These are phyloP conservation scores for Trichoderma sp. DNA, from an alignment of 2,329 filamentous ascomycete genomes.

Conservation along the genomic window DNA sequence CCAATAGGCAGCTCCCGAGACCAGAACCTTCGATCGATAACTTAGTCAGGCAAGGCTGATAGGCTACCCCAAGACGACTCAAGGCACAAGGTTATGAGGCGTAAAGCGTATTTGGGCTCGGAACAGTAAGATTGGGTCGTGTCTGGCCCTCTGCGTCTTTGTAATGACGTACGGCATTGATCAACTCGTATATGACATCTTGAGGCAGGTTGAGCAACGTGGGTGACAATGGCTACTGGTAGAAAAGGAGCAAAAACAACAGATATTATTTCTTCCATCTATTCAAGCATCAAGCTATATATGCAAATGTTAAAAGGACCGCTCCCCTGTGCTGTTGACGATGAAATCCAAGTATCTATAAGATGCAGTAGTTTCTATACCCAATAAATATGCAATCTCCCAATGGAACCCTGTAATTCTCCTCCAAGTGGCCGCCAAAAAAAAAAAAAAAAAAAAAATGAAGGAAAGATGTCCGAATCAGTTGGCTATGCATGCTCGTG, in stretches of 20 bases:
- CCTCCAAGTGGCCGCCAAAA: not conserved
- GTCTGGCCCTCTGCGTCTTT: too few relatives aligned
- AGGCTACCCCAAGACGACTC: not conserved
- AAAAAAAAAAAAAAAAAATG: not conserved
- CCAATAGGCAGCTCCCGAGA: not conserved
- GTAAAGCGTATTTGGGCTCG: not conserved
- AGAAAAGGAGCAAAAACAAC: not conserved
- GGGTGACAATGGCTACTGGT: not conserved
- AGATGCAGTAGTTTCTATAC: not conserved
- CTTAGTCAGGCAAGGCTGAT: not conserved
- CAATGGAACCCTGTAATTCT: too few relatives aligned
- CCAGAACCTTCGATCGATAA: not conserved
- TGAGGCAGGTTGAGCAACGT: not conserved
- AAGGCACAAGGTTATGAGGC: not conserved
- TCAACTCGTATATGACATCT: not conserved
- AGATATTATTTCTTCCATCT: not conserved
- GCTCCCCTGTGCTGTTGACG: too few relatives aligned
- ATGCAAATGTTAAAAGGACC: not conserved
- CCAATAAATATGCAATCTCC: not conserved
- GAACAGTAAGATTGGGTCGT: not conserved
- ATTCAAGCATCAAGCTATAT: not conserved
- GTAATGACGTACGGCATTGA: not conserved
- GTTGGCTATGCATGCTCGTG: not conserved
- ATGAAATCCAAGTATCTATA: not conserved
- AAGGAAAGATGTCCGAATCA: not conserved